These are phyloP conservation scores for Paecilomyces fulvus DNA, from an alignment of 2,329 filamentous ascomycete species.

Conservation along the genomic window DNA sequence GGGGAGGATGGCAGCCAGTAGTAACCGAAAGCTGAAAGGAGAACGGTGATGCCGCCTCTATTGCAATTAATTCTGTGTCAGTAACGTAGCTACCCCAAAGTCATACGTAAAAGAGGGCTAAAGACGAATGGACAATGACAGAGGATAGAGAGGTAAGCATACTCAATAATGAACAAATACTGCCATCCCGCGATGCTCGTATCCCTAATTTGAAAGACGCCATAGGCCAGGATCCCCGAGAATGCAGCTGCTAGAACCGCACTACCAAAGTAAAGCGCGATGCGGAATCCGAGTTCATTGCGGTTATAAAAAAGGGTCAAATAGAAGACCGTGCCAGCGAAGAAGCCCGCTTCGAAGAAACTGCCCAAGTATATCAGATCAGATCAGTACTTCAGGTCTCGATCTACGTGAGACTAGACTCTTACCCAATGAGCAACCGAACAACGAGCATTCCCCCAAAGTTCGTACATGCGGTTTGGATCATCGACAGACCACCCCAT, in stretches of 20 bases:
- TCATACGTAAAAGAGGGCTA: neutral
- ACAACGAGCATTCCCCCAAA: slow-evolving; percentile 6
- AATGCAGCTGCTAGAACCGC: slow-evolving; percentile 28
- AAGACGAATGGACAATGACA: neutral
- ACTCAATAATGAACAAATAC: slow-evolving; percentile 8
- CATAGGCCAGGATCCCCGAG: slow-evolving; percentile 27
- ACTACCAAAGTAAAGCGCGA: slow-evolving; percentile 31
- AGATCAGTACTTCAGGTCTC: neutral
- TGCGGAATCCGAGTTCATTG: slow-evolving; percentile 27
- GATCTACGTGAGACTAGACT: neutral
- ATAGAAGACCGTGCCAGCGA: neutral
- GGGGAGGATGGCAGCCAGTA: slow-evolving; percentile 27
- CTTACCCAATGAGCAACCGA: slow-evolving; percentile 12
- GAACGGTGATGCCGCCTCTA: slow-evolving; percentile 2
- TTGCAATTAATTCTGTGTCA: neutral
- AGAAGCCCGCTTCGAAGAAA: slow-evolving; percentile 1
- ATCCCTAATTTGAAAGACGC: slow-evolving; percentile 37
- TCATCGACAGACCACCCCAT: slow-evolving; percentile 17
- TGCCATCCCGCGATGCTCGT: neutral
- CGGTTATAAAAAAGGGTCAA: slow-evolving; percentile 1
- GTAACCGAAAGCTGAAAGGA: slow-evolving; percentile 18
- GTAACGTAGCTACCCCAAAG: neutral
- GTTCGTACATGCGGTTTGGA: slow-evolving; percentile 4
- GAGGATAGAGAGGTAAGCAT: neutral
- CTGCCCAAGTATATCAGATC: neutral